A percentile compares a stretch with the other conserved stretches of the same genome.
phyloP scores from a whole-genome alignment of 257 asterid species.

The Lithospermum erythrorhizon region DNA sequence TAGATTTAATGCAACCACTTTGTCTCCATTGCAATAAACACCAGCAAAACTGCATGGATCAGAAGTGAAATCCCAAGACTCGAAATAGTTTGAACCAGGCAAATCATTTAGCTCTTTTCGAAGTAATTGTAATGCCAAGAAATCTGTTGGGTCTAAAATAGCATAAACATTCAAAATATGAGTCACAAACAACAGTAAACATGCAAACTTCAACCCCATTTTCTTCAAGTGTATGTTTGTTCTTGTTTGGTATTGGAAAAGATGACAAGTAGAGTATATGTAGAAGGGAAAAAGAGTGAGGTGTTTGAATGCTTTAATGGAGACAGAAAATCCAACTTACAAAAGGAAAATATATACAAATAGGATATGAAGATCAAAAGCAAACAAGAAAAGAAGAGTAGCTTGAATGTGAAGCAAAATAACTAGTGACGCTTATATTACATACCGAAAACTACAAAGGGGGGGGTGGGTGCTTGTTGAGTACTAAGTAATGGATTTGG shows the following conservation, averaged over 20 bases:
- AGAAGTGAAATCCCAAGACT: constrained; percentile 89
- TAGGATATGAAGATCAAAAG: not conserved
- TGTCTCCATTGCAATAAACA: constrained; percentile 56
- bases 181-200: constrained; percentile 7
- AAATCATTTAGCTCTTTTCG: constrained; percentile 51
- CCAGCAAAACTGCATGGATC: constrained; percentile 87
- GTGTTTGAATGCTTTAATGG: constrained; percentile 48
- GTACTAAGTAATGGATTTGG: constrained; percentile 4
- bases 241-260: too few relatives aligned
- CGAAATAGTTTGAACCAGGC: constrained; percentile 65
- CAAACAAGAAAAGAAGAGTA: constrained; percentile 19
- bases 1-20: constrained; percentile 62
- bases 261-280: constrained; percentile 11
- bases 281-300: too few relatives aligned
- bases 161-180: constrained; percentile 25
- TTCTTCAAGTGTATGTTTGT: constrained; percentile 15
- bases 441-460: too few relatives aligned
- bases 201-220: not conserved
- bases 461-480: constrained; percentile 2
- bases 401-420: constrained; percentile 53
- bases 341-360: not conserved
- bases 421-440: too few relatives aligned
- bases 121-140: constrained; percentile 77
- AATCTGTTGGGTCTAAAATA: constrained; percentile 71
- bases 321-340: constrained; percentile 29